Percentiles rank a stretch among this genome's conserved stretches.
Conservation (phyloP, 805 yeast genomes). For the Alloascoidea hylecoeti region DNA sequence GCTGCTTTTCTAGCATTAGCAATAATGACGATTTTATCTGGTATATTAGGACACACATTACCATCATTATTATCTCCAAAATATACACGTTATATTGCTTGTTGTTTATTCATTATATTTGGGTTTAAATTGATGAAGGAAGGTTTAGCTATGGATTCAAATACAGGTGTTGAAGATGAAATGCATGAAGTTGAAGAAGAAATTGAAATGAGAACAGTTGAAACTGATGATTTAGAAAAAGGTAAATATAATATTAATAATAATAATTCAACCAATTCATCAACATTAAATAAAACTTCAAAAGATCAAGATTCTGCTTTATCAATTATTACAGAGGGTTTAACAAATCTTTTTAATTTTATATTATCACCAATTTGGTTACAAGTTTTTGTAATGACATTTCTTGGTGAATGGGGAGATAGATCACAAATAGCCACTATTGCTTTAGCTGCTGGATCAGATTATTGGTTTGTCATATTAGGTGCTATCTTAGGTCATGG, state of each 20-base stretch:
- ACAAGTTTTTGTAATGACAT: conserved; percentile 91
- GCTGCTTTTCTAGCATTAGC: conserved; percentile 78
- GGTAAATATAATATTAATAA: too few species aligned
- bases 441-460: conserved; percentile 96
- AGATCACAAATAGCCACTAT: conserved; percentile 96
- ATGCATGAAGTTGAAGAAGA: conserved; percentile 96
- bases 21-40: conserved; percentile 85
- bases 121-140: conserved; percentile 66
- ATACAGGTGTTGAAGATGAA: conserved; percentile 86
- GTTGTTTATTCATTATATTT: conserved; percentile 66
- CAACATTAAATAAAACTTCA: not conserved
- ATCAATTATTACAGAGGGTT: conserved; percentile 17
- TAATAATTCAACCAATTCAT: too few species aligned
- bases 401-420: conserved; percentile 98
- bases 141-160: conserved; percentile 66
- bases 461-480: conserved; percentile 75
- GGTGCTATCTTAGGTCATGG: conserved; percentile 91
- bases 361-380: conserved; percentile 82
- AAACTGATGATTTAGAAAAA: conserved; percentile 40
- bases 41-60: conserved; percentile 81
- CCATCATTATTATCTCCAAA: conserved; percentile 74
- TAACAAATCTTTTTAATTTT: conserved; percentile 41
- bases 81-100: conserved; percentile 72
- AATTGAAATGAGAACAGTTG: conserved; percentile 48
- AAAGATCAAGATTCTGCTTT: not conserved